Evolutionary conservation across 2,329 filamentous ascomycete species (phyloP).

Genomic region (Penicillium corylophilum): DNA sequence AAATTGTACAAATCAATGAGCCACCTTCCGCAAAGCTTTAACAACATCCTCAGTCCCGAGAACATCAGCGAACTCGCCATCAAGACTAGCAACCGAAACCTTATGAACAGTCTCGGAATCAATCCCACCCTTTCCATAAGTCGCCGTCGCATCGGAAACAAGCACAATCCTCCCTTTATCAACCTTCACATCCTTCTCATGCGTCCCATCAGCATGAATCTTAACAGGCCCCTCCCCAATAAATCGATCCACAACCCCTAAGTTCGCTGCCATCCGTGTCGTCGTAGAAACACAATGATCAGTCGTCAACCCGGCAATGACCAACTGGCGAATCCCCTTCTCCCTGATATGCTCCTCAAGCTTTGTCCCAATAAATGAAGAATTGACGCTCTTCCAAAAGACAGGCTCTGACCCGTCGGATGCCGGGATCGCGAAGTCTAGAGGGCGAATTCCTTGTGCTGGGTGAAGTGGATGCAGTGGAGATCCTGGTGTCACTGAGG

Average conservation of each 20-base stretch:
- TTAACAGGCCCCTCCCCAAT: conserved; percentile 13
- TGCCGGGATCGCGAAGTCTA: conserved; percentile 31
- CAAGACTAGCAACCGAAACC: conserved; percentile 47
- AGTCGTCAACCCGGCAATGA: conserved; percentile 48
- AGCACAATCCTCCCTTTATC: conserved; percentile 41
- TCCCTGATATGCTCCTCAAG: conserved; percentile 40
- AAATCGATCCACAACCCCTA: conserved; percentile 42
- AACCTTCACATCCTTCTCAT: conserved; percentile 18
- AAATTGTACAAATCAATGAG: background rate
- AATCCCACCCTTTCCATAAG: conserved; percentile 44
- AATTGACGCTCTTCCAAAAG: conserved; percentile 49
- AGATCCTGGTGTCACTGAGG: conserved; percentile 36
- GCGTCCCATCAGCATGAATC: conserved; percentile 20
- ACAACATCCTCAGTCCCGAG: conserved; percentile 39
- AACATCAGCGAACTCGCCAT: conserved; percentile 48
- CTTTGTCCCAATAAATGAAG: conserved; percentile 47
- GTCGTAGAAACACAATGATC: conserved; percentile 54
- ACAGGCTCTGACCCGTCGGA: conserved; percentile 38
- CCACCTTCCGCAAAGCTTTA: conserved; percentile 20
- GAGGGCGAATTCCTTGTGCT: conserved; percentile 26
- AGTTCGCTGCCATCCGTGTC: conserved; percentile 49
- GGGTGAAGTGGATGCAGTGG: conserved; percentile 39
- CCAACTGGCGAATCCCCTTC: conserved; percentile 37
- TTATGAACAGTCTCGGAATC: conserved; percentile 49
- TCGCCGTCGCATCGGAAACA: conserved; percentile 49